Base-by-base conservation (phyloP, 208 protist species). In the Acanthamoeba polyphaga region DNA sequence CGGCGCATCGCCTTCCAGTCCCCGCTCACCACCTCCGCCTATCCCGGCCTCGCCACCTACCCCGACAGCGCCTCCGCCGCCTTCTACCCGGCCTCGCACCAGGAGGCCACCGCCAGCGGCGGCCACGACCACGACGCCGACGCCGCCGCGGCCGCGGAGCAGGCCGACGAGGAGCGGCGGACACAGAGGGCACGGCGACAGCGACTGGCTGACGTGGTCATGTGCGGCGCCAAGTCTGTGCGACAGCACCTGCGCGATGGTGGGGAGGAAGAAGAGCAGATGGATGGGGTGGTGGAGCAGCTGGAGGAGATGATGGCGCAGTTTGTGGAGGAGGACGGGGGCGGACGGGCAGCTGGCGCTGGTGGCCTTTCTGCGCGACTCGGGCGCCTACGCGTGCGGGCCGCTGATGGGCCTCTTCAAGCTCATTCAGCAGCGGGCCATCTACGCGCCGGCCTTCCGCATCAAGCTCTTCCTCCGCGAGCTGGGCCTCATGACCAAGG, bases 401-500 rank as follows among this genome's bases (percentile, higher is more conserved):
- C 87, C 62, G 27, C 62, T 92, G 22, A 74, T 92, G 53, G 64
- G 64, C 60, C 87, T 92, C 27, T 74, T 92, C 87, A 92, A 92
- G 49, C 62, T 74, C 64, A 34, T 92, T 32, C 87, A 92, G 49
- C 87, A 92, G 64, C 55, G 87, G 12, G 19, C 64, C n/a, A 92
- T 92, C 87, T 92, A 76, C 32, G 62, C 87, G 27, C 62, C 87
- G 22, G 87, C 87, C 17, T 76, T 74, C 49, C 87, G 87, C 43
- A 74, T 92, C 43, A 92, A 92, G 64, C 19, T 76, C 32, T 55
- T 58, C 55, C 32, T 68, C 17, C 55, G 55, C 13, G 87, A 68
- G 64, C 55, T 92, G 22, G 87, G 87, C 43, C 29, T 92, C 32
- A 92, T 92, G 87, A 92, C 87, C 55, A 92, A 92, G 60, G 87